Conservation (phyloP, 169 alveolate genomes). For the Eimeria zaria region DNA sequence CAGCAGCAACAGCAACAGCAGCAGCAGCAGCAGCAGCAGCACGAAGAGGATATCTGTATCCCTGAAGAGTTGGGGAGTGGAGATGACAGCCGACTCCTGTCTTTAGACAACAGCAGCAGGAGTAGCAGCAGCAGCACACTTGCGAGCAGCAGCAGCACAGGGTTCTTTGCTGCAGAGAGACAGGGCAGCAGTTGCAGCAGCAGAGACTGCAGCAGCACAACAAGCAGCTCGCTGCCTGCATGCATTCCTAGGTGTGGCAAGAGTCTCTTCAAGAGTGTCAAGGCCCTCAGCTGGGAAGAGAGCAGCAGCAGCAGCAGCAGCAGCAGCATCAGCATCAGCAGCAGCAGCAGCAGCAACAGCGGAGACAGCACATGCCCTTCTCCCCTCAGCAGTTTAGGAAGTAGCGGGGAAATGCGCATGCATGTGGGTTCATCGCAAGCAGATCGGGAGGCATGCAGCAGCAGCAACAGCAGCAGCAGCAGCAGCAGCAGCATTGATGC, state of each 20-base stretch:
- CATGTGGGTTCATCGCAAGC: not conserved
- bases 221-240: not conserved
- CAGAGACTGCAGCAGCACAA: not conserved
- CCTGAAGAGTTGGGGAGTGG: not conserved
- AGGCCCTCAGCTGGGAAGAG: not conserved
- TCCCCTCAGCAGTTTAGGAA: not conserved
- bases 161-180: not conserved
- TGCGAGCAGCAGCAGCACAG: slow-evolving; percentile 10
- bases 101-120: not conserved
- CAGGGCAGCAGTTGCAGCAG: not conserved
- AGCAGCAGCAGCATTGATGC: slow-evolving; percentile 15
- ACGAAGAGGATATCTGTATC: not conserved
- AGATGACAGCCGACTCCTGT: not conserved
- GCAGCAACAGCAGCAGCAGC: slow-evolving; percentile 23
- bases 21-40: not conserved
- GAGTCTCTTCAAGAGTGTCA: not conserved
- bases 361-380: not conserved
- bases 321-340: not conserved
- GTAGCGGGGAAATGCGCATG: not conserved
- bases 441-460: not conserved
- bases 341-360: slow-evolving; percentile 26
- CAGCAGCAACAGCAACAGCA: slow-evolving; percentile 1
- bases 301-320: slow-evolving; percentile 10
- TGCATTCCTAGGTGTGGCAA: not conserved
- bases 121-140: not conserved